Percentiles rank a stretch among this genome's conserved stretches.
Conservation (phyloP, 208 protist species). For the Tritrichomonas foetus region DNA sequence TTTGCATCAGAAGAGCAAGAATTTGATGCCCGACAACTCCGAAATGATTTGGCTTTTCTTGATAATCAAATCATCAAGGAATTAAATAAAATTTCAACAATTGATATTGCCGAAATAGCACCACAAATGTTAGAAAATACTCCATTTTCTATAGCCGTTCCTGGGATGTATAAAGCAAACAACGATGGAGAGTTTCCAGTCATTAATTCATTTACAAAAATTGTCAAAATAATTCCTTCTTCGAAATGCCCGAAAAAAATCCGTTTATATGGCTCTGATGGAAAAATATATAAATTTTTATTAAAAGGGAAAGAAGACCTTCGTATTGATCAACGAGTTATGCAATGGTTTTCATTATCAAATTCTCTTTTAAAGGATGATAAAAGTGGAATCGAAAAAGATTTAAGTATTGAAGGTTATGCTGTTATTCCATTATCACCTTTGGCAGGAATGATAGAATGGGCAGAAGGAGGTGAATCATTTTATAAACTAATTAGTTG, state of each 20-base stretch:
- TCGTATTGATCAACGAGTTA: not conserved
- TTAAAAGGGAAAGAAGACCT: conserved; percentile 23
- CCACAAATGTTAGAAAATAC: not conserved
- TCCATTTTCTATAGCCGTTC: not conserved
- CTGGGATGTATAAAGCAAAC: not conserved
- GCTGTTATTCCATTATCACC: not conserved
- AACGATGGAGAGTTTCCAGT: not conserved
- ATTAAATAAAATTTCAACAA: not conserved
- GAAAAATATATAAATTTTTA: not conserved
- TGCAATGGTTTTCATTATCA: not conserved
- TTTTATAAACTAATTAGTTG: not conserved
- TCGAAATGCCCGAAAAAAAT: not conserved
- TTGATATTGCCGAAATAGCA: not conserved
- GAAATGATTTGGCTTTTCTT: too few species aligned
- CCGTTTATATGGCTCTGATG: not conserved
- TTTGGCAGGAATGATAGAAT: not conserved
- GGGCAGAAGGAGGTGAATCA: not conserved
- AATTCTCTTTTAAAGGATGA: not conserved
- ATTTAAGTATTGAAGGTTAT: not conserved
- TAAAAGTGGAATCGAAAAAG: not conserved
- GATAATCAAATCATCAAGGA: not conserved
- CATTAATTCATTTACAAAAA: not conserved
- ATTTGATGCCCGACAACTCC: too few species aligned
- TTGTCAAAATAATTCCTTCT: conserved; percentile 2
- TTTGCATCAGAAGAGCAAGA: too few species aligned